These are phyloP conservation scores for Termitomyces sp. DNA, from an alignment of 768 basidiomycete genomes.

Conservation along the genomic window DNA sequence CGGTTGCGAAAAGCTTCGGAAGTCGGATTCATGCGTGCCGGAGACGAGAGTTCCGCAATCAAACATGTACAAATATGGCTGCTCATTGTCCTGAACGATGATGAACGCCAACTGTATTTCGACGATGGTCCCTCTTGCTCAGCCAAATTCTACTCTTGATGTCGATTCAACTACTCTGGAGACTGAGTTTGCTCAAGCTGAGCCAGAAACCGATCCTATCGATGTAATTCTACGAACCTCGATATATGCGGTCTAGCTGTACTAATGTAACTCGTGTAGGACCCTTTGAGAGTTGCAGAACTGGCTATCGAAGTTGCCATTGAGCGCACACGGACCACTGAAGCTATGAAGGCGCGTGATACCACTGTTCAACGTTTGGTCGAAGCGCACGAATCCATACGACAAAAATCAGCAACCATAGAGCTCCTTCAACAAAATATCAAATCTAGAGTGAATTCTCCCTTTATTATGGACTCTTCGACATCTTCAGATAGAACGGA, in stretches of 20 bases:
- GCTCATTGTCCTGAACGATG: slow-evolving; percentile 1
- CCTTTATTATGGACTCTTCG: slow-evolving; percentile 1
- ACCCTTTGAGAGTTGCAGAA: slow-evolving; percentile 45
- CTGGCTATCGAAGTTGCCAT: slow-evolving; percentile 53
- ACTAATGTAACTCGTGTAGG: slow-evolving; percentile 24
- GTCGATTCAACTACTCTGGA: background rate
- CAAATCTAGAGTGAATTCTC: slow-evolving; percentile 7
- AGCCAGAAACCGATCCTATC: slow-evolving; percentile 14
- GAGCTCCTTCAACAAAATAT: slow-evolving; percentile 36
- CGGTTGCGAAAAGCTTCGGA: background rate
- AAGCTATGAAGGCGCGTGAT: slow-evolving; percentile 64
- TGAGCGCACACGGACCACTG: slow-evolving; percentile 48
- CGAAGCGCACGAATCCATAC: slow-evolving; percentile 56
- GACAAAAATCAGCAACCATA: slow-evolving; percentile 55
- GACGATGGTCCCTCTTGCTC: slow-evolving; percentile 1
- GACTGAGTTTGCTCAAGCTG: slow-evolving; percentile 6
- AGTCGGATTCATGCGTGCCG: background rate
- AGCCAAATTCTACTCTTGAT: background rate
- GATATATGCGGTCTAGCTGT: slow-evolving; percentile 9
- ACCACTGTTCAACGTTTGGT: slow-evolving; percentile 53
- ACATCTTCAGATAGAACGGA: slow-evolving; percentile 9
- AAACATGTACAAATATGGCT: slow-evolving; percentile 10
- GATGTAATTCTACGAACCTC: slow-evolving; percentile 14
- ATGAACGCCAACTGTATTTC: background rate
- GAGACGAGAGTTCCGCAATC: background rate